Evolutionary conservation across 148 eudicot species (phyloP).

Genomic region (Limonium bicolor): DNA sequence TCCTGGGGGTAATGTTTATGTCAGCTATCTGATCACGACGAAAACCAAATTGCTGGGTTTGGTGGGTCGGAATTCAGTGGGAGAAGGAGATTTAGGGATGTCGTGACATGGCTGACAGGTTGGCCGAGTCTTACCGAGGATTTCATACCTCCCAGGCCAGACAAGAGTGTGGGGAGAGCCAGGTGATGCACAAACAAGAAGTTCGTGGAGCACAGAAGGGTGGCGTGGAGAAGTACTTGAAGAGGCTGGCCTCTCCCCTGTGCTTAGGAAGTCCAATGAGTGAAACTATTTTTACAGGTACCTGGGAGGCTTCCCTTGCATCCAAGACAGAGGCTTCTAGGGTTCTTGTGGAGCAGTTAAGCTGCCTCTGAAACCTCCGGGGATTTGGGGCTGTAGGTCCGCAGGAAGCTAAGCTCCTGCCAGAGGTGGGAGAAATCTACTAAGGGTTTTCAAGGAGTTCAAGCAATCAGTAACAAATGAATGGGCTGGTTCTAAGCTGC

Average conservation of each 20-base stretch:
- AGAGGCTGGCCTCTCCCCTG: slow-evolving; percentile 51
- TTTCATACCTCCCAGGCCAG: slow-evolving; percentile 80
- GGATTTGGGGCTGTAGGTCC: slow-evolving; percentile 36
- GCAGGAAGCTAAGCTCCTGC: slow-evolving; percentile 75
- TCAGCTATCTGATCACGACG: slow-evolving; percentile 58
- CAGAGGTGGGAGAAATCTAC: slow-evolving; percentile 75
- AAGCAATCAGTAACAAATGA: slow-evolving; percentile 72
- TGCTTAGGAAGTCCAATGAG: slow-evolving; percentile 69
- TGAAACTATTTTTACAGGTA: slow-evolving; percentile 75
- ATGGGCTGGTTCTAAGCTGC: slow-evolving; percentile 54
- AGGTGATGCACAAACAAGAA: slow-evolving; percentile 95
- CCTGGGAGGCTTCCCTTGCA: slow-evolving; percentile 75
- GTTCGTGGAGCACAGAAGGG: slow-evolving; percentile 79
- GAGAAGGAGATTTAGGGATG: slow-evolving; percentile 72
- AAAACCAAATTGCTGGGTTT: slow-evolving; percentile 47
- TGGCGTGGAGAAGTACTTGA: slow-evolving; percentile 70
- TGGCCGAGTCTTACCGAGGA: slow-evolving; percentile 63
- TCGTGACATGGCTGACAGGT: slow-evolving; percentile 74
- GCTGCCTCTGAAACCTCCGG: slow-evolving; percentile 66
- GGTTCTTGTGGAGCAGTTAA: slow-evolving; percentile 76
- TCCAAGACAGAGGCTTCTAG: slow-evolving; percentile 58
- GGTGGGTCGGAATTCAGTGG: slow-evolving; percentile 46
- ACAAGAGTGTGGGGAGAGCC: slow-evolving; percentile 76
- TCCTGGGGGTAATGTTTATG: slow-evolving; percentile 51
- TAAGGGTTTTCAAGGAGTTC: slow-evolving; percentile 75